Percentiles rank a stretch among this genome's conserved stretches.
These are phyloP conservation scores for Globisporangium emineosum DNA, from an alignment of 352 stramenopile species.

Conservation along the genomic window DNA sequence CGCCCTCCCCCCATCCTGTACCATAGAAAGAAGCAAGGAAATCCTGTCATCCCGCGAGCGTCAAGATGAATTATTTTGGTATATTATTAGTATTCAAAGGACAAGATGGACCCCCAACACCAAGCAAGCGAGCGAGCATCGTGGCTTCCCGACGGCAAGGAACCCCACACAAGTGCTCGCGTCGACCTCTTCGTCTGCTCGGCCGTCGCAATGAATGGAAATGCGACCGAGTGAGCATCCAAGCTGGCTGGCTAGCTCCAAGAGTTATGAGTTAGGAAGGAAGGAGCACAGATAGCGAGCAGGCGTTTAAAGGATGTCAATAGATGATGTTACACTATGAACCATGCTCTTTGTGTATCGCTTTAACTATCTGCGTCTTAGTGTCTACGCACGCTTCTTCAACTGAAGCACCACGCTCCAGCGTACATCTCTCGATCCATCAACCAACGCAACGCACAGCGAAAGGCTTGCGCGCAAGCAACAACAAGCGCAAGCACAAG, in stretches of 20 bases:
- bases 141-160: slow-evolving; percentile 4
- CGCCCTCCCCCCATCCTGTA: neutral
- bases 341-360: neutral
- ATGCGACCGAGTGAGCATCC: neutral
- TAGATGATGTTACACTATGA: neutral
- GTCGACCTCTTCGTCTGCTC: neutral
- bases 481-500: neutral
- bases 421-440: neutral
- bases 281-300: neutral
- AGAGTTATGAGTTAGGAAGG: neutral
- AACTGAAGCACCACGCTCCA: neutral
- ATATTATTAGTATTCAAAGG: slow-evolving; percentile 15
- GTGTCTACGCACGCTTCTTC: neutral
- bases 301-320: neutral
- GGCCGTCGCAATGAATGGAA: neutral
- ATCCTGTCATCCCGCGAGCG: neutral
- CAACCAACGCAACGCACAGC: neutral
- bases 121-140: neutral
- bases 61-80: slow-evolving; percentile 10
- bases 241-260: neutral
- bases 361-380: neutral
- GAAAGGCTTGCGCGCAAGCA: neutral
- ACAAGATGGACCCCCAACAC: neutral
- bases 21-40: neutral
- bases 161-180: neutral